A percentile compares a stretch with the other conserved stretches of the same genome.
Evolutionary conservation across 2,329 filamentous ascomycete species (phyloP).

Genomic region (Colletotrichum sp.): DNA sequence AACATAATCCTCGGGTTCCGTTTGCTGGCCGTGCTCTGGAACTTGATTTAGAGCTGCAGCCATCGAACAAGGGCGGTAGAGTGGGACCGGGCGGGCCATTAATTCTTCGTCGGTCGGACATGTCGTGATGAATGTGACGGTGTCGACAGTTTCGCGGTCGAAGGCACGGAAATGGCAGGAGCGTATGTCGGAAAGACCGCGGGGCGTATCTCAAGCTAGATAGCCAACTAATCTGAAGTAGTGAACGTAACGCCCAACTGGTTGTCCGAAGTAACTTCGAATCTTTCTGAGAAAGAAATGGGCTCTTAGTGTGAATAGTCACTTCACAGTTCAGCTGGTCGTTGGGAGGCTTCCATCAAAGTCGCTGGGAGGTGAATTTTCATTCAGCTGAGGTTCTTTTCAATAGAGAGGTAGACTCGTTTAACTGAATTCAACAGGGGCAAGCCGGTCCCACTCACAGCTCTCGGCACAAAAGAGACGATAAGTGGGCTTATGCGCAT

Average conservation of each 20-base stretch:
- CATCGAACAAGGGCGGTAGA: conserved; percentile 72
- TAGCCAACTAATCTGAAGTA: not conserved
- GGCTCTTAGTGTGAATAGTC: not conserved
- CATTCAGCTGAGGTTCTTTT: not conserved
- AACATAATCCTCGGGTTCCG: conserved; percentile 86
- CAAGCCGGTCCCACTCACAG: not conserved
- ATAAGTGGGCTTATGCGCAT: not conserved
- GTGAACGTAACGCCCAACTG: not conserved
- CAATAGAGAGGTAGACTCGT: not conserved
- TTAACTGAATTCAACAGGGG: not conserved
- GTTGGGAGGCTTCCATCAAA: not conserved
- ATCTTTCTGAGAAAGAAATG: not conserved
- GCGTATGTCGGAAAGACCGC: not conserved
- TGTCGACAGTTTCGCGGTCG: not conserved
- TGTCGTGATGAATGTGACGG: conserved; percentile 33
- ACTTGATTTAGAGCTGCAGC: conserved; percentile 39
- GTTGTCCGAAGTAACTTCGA: not conserved
- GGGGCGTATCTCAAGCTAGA: not conserved
- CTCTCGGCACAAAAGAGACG: not conserved
- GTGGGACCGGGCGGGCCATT: conserved; percentile 87
- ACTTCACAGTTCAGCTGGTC: not conserved
- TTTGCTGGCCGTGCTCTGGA: conserved; percentile 66
- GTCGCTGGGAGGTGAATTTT: not conserved
- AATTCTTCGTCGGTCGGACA: conserved; percentile 87
- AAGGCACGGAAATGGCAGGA: not conserved